Base-by-base conservation (phyloP, 495 filamentous ascomycete species). In the Neurospora tetrasperma region DNA sequence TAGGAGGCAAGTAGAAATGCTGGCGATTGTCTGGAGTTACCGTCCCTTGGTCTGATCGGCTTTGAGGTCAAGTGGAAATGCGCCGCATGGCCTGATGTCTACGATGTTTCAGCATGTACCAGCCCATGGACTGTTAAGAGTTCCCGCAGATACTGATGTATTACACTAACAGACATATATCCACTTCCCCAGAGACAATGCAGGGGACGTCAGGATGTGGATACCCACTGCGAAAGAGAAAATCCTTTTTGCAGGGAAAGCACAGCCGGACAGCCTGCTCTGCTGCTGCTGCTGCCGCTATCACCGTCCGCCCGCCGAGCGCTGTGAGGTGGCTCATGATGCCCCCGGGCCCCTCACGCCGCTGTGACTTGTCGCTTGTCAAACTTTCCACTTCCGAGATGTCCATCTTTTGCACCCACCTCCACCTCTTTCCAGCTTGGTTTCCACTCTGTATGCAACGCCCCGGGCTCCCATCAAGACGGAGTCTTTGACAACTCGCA, bases 391-490 rank as follows among this genome's bases (percentile, higher is more conserved):
- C 5, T 7, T 39, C 35, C 35, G 23, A 18, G 7, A 62, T 62
- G 54, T 35, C n/a, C n/a, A n/a, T n/a, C 27, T 62, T 62, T 27
- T 62, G 54, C 54, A 62, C 54, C 54, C 27, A 66, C 54, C 54
- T 66, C 54, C 54, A 66, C 54, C 12, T 66, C 23, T 62, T 27
- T 66, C 35, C 27, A 66, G 54, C 16, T 62, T 35, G 54, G 54
- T 66, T 66, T 66, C 54, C 54, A 66, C 54, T 66, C 54, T 66
- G 54, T 66, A 66, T 66, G 54, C 27, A 66, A 66, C 54, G 54
- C 35, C 54, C 54, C 54, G 35, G 54, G 54, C 54, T 66, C 35
- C 54, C 54, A 66, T 66, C 54, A 62, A 35, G 48, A 31, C 27
- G 27, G 27, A 59, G 48, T 62, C 54, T 62, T 62, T 62, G 27